Evolutionary conservation across 768 basidiomycete species (phyloP).

Genomic region (Leccinum longicurvipes): DNA sequence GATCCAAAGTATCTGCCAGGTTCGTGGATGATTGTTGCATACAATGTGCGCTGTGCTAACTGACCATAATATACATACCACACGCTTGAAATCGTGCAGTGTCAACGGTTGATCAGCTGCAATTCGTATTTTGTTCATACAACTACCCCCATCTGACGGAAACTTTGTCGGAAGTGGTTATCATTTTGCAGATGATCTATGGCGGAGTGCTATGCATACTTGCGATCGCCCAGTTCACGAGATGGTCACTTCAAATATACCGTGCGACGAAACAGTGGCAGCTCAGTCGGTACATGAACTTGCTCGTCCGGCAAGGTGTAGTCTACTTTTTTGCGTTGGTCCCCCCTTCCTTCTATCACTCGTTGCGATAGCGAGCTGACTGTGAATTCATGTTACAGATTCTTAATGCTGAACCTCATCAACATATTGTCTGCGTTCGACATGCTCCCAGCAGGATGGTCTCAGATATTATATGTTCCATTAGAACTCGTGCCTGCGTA

Average conservation of each 20-base stretch:
- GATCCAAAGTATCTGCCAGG: background rate
- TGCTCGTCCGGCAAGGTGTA: background rate
- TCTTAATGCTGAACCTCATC: background rate
- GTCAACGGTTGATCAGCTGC: background rate
- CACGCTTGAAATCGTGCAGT: background rate
- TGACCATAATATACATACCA: too few relatives aligned
- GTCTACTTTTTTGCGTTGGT: background rate
- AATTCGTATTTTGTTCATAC: background rate
- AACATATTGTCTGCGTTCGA: background rate
- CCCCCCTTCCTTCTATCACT: background rate
- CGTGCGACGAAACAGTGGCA: background rate
- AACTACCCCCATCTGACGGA: too few relatives aligned
- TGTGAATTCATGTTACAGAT: background rate
- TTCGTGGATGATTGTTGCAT: background rate
- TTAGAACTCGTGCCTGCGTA: background rate
- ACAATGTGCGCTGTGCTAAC: background rate
- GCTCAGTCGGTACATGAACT: background rate
- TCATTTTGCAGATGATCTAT: background rate
- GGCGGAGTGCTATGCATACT: background rate
- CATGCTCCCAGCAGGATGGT: background rate
- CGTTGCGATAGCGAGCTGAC: too few relatives aligned
- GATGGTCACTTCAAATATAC: background rate
- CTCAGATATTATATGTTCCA: background rate
- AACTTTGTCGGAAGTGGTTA: too few relatives aligned
- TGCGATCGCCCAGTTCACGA: background rate